A percentile compares a stretch with the other conserved stretches of the same genome.
These are phyloP conservation scores for Penicillium sp. DNA, from an alignment of 2,329 filamentous ascomycete genomes.

Conservation along the genomic window DNA sequence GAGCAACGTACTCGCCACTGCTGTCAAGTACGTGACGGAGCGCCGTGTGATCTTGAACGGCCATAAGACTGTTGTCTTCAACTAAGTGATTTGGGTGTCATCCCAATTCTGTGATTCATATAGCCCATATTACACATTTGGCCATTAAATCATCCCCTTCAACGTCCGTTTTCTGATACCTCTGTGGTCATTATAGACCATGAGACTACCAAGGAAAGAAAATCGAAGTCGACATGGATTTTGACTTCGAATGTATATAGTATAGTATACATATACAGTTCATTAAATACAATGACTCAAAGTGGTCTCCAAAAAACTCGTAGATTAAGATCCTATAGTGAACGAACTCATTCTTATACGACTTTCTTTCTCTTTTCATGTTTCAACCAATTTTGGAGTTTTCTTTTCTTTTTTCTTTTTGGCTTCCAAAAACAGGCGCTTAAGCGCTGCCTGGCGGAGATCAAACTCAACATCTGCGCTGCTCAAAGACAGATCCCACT, in stretches of 20 bases:
- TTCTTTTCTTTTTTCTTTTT: neutral
- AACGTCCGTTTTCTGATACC: neutral
- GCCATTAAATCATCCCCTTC: neutral
- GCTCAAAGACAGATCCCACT: neutral
- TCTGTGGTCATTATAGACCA: neutral
- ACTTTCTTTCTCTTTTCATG: no score
- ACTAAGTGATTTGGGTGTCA: conserved; percentile 29
- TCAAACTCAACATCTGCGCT: neutral
- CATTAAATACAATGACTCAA: neutral
- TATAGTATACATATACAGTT: neutral
- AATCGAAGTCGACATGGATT: neutral
- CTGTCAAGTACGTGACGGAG: conserved; percentile 82
- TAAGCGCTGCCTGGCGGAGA: neutral
- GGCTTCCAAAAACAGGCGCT: no score
- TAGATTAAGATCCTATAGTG: neutral
- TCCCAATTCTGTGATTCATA: neutral
- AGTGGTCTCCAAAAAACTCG: neutral
- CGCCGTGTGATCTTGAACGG: conserved; percentile 74
- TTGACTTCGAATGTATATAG: neutral
- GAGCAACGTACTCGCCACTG: conserved; percentile 75
- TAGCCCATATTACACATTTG: neutral
- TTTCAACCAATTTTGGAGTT: no score
- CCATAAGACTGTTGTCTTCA: conserved; percentile 76
- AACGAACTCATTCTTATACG: neutral
- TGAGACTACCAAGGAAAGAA: neutral